Percentiles rank a stretch among this genome's conserved stretches.
Evolutionary conservation across 2,329 filamentous ascomycete genomes (phyloP).

Genomic region (Exserohilum turcica): DNA sequence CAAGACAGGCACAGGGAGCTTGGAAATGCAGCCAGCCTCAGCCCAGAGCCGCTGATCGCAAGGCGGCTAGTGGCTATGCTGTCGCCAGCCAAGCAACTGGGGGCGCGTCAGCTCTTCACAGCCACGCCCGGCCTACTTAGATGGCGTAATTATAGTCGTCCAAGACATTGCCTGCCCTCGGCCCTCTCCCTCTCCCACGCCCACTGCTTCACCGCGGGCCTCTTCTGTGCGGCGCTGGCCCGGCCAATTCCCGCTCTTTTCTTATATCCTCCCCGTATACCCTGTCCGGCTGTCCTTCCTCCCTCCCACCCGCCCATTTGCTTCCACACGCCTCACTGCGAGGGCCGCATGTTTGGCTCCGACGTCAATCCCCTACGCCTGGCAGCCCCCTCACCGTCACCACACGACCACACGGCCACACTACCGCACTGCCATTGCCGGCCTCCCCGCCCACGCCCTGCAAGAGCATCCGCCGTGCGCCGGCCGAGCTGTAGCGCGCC

Average conservation of each 20-base stretch:
- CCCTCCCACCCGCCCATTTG: slow-evolving; percentile 25
- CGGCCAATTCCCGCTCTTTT: slow-evolving; percentile 11
- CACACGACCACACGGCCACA: slow-evolving; percentile 4
- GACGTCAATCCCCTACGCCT: slow-evolving; percentile 5
- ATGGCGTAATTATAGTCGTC: slow-evolving; percentile 8
- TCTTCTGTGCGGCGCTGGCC: slow-evolving; percentile 21
- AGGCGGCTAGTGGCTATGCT: slow-evolving; percentile 19
- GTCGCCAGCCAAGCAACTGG: slow-evolving; percentile 19
- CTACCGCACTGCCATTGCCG: not conserved
- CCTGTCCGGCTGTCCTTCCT: slow-evolving; percentile 7
- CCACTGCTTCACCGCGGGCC: slow-evolving; percentile 7
- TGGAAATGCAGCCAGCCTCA: not conserved
- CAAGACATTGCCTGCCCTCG: no score
- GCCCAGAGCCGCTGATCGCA: slow-evolving; percentile 8
- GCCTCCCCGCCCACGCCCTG: not conserved
- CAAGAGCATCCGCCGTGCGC: slow-evolving; percentile 1
- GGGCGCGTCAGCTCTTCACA: slow-evolving; percentile 24
- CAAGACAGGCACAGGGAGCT: slow-evolving; percentile 1
- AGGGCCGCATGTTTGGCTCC: slow-evolving; percentile 35
- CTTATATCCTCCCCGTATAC: slow-evolving; percentile 10
- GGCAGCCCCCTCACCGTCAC: slow-evolving; percentile 13
- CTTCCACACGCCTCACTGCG: slow-evolving; percentile 33
- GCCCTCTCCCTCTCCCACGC: no score
- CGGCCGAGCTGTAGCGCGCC: slow-evolving; percentile 27
- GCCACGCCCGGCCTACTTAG: slow-evolving; percentile 15